These are phyloP conservation scores for Colletotrichum falcatum DNA, from an alignment of 2,329 filamentous ascomycete species.

Conservation along the genomic window DNA sequence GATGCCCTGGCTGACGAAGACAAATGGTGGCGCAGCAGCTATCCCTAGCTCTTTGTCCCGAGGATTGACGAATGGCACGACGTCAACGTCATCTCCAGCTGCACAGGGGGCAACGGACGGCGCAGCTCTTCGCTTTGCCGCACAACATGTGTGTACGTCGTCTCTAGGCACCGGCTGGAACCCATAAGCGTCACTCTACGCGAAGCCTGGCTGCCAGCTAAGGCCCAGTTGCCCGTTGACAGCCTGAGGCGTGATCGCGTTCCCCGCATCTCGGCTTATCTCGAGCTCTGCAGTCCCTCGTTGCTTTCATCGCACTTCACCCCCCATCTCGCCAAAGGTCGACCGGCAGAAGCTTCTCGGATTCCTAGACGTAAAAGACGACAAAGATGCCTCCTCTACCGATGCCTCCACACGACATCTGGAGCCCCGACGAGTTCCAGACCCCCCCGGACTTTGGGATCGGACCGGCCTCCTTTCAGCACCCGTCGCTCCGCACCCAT, in stretches of 20 bases:
- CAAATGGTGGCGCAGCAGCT: constrained; percentile 34
- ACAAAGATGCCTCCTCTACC: constrained; percentile 11
- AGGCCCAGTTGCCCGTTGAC: too few species aligned
- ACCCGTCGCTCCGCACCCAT: background rate
- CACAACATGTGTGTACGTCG: background rate
- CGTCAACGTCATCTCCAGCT: constrained; percentile 36
- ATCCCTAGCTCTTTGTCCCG: constrained; percentile 4
- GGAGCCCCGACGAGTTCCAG: constrained; percentile 6
- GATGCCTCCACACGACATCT: constrained; percentile 3
- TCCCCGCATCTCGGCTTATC: constrained; percentile 29
- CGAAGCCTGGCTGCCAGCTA: too few species aligned
- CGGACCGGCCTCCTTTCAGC: background rate
- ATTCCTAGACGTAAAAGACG: background rate
- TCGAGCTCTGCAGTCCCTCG: background rate
- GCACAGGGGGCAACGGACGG: constrained; percentile 29
- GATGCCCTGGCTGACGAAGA: constrained; percentile 7
- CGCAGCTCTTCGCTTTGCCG: background rate
- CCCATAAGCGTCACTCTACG: background rate
- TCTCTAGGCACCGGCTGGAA: constrained; percentile 13
- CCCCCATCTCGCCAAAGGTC: background rate
- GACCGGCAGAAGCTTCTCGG: background rate
- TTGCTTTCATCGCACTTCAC: background rate
- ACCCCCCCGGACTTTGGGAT: background rate
- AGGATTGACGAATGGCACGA: constrained; percentile 26
- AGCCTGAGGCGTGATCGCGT: constrained; percentile 1